phyloP scores from a whole-genome alignment of 148 eudicot species.

The Arbutus unedo region DNA sequence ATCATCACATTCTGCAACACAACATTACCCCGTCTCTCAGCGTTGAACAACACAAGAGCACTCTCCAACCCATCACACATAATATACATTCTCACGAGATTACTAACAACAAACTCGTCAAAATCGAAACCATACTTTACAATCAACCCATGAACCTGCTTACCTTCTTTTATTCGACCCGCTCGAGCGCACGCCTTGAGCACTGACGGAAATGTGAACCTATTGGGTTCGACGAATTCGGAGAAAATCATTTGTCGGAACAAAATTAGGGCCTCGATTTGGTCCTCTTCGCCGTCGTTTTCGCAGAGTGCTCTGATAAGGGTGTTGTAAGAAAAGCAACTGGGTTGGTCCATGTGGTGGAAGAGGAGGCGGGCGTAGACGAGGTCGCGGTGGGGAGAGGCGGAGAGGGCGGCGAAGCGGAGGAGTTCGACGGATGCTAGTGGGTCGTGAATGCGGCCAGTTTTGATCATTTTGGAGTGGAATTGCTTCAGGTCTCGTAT shows the following conservation, averaged over 20 bases:
- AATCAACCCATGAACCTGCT: constrained; percentile 41
- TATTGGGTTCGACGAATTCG: constrained; percentile 38
- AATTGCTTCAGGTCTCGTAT: constrained; percentile 40
- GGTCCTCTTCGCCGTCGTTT: constrained; percentile 22
- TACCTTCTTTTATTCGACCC: constrained; percentile 28
- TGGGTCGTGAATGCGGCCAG: constrained; percentile 53
- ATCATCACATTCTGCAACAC: constrained; percentile 63
- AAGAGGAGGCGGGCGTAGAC: constrained; percentile 32
- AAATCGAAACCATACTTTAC: constrained; percentile 38
- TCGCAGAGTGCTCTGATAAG: constrained; percentile 43
- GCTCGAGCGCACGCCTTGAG: constrained; percentile 49
- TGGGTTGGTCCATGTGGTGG: constrained; percentile 28
- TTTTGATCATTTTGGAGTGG: constrained; percentile 59
- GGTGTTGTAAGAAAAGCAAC: constrained; percentile 50
- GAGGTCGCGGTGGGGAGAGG: constrained; percentile 25
- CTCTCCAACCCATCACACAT: constrained; percentile 38
- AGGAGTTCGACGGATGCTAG: constrained; percentile 46
- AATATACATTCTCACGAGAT: constrained; percentile 59
- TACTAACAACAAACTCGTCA: constrained; percentile 54
- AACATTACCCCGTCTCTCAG: constrained; percentile 32
- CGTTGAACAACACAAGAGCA: constrained; percentile 39
- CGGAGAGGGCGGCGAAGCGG: constrained; percentile 38
- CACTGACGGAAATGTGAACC: constrained; percentile 54
- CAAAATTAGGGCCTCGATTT: constrained; percentile 25
- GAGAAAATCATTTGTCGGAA: constrained; percentile 21